Percentiles rank a stretch among this genome's conserved stretches.
phyloP scores from a whole-genome alignment of 2,329 filamentous ascomycete species.

The Ceratocystis ficicola region DNA sequence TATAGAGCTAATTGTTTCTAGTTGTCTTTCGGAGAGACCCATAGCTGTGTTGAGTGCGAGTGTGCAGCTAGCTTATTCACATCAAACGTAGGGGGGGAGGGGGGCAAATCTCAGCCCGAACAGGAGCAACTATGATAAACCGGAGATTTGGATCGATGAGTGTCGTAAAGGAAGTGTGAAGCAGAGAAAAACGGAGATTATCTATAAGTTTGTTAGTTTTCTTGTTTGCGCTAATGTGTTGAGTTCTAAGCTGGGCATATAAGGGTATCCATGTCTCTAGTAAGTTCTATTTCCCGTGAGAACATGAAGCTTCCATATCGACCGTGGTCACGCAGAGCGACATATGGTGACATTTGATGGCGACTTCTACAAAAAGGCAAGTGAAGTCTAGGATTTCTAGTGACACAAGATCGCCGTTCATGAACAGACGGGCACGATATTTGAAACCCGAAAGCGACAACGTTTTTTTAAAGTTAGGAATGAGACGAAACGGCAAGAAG shows the following conservation, averaged over 20 bases:
- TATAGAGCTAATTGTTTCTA: constrained; percentile 35
- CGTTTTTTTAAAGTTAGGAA: background rate
- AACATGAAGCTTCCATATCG: background rate
- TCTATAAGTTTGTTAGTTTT: background rate
- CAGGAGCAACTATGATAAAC: background rate
- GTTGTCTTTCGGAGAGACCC: constrained; percentile 30
- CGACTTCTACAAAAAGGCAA: background rate
- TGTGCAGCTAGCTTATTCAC: background rate
- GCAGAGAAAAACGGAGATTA: background rate
- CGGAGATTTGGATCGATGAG: background rate
- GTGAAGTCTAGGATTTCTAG: background rate
- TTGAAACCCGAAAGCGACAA: background rate
- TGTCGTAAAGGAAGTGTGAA: background rate
- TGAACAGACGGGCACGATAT: background rate
- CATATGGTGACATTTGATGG: background rate
- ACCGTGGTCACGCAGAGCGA: background rate
- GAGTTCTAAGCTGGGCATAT: background rate
- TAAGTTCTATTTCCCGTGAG: background rate
- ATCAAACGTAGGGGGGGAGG: background rate
- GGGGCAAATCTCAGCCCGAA: background rate
- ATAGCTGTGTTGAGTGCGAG: constrained; percentile 12
- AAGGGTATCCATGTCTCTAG: background rate
- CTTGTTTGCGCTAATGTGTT: background rate
- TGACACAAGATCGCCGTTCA: background rate
- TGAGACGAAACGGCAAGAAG: background rate